Base-by-base conservation (phyloP, 192 early-diverging fungal species). In the Linnemannia exigua region DNA sequence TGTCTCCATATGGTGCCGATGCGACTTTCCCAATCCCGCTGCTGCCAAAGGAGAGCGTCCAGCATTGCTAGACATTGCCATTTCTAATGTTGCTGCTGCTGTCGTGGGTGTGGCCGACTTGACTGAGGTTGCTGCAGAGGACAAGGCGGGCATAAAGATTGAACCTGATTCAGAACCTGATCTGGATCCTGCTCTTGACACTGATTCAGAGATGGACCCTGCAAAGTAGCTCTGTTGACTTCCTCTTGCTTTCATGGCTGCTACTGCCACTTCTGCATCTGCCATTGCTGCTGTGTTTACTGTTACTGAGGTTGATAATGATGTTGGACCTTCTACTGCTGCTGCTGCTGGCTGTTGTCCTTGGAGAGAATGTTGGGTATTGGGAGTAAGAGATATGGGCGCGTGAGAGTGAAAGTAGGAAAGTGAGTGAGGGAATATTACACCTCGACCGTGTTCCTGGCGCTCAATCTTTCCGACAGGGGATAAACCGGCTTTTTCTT, bases 111-210 rank as follows among this genome's bases (percentile, higher is more conserved):
- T 22, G 6, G 28, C 33, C 7, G 38, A 46, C 19, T 19, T 38
- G 31, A 41, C 33, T 36, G 37, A 69, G 0, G 67, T 25, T 9
- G 37, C 4, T 36, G 67, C 33, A 8, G 36, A 41, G 36, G 36
- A 44, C 3, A 9, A 38, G 5, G 19, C 33, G 63, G 51, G 72
- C 20, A 44, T 46, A 36, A 80, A 52, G 31, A 35, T 22, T 37
- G 72, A 61, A 37, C 38, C 68, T 1, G 75, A 72, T 31, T 75
- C 80, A n/a, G 79, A 74, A 33, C 72, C 50, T 12, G 80, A 75
- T 47, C 80, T 70, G 11, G 80, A 81, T 38, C 51, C 75, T 20
- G 80, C 46, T 72, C 80, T 41, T n/a, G 80, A 76, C 15, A 25
- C n/a, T 20, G 77, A 63, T 71, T 50, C 74, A 46, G 80, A 75